Conservation (phyloP, 148 eudicot species). For the Camellia japonica region DNA sequence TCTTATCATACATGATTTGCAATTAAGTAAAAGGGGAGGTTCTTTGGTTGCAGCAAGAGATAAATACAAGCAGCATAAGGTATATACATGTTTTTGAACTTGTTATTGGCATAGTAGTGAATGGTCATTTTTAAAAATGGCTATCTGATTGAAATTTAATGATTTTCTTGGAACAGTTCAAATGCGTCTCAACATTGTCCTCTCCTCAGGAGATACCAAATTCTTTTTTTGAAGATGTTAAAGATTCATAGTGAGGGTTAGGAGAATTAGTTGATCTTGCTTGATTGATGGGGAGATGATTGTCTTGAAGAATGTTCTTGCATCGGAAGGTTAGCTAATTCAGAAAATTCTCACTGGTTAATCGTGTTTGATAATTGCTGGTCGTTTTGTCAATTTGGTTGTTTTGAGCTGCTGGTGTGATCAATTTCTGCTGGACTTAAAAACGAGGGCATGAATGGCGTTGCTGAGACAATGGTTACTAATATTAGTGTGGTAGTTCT, state of each 20-base stretch:
- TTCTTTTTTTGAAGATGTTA: constrained; percentile 47
- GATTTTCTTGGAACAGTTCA: constrained; percentile 48
- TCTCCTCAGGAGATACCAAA: constrained; percentile 56
- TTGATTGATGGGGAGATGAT: background rate
- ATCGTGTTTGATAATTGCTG: background rate
- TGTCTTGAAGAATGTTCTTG: background rate
- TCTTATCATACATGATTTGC: constrained; percentile 66
- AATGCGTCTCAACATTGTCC: constrained; percentile 58
- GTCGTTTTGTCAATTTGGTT: background rate
- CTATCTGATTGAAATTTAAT: constrained; percentile 18
- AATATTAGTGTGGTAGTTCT: background rate
- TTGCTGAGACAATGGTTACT: background rate
- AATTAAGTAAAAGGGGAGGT: constrained; percentile 53
- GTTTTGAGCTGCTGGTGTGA: background rate
- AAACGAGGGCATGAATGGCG: background rate
- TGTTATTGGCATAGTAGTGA: background rate
- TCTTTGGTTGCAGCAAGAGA: constrained; percentile 62
- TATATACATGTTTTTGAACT: constrained; percentile 27
- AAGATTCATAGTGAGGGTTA: constrained; percentile 28
- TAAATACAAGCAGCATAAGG: constrained; percentile 88
- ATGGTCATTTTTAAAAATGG: background rate
- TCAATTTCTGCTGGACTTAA: background rate
- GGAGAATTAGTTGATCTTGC: background rate
- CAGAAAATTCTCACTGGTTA: background rate
- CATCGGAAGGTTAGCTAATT: background rate